These are phyloP conservation scores for Babesia bovis DNA, from an alignment of 169 alveolate species.

Conservation along the genomic window DNA sequence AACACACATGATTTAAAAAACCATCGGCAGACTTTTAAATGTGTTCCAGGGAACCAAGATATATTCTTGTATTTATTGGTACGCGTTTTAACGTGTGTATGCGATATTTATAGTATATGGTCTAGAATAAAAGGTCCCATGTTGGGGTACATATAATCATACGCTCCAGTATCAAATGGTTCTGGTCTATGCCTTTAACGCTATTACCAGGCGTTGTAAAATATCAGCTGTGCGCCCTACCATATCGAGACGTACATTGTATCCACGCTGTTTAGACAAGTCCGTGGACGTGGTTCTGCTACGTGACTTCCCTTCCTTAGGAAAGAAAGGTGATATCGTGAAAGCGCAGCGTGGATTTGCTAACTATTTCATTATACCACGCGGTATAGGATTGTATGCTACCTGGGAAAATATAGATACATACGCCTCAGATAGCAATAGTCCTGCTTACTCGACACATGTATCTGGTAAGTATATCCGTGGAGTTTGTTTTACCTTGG, in stretches of 20 bases:
- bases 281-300: slow-evolving; percentile 46
- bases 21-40: background rate
- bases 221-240: slow-evolving; percentile 26
- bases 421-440: slow-evolving; percentile 5
- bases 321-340: slow-evolving; percentile 40
- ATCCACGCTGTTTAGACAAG: slow-evolving; percentile 46
- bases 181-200: background rate
- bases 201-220: slow-evolving; percentile 36
- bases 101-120: too few relatives aligned
- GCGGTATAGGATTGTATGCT: slow-evolving; percentile 45
- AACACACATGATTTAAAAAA: slow-evolving; percentile 3
- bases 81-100: background rate
- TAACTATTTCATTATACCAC: slow-evolving; percentile 48
- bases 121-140: too few relatives aligned
- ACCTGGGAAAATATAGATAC: slow-evolving; percentile 55
- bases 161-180: background rate
- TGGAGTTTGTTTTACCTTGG: too few relatives aligned
- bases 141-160: background rate
- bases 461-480: too few relatives aligned
- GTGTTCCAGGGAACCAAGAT: background rate
- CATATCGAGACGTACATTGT: slow-evolving; percentile 22
- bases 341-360: slow-evolving; percentile 49
- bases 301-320: slow-evolving; percentile 25
- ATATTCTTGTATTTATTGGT: background rate
- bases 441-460: too few relatives aligned